phyloP scores from a whole-genome alignment of 768 basidiomycete species.

The Butyriboletus loyo region DNA sequence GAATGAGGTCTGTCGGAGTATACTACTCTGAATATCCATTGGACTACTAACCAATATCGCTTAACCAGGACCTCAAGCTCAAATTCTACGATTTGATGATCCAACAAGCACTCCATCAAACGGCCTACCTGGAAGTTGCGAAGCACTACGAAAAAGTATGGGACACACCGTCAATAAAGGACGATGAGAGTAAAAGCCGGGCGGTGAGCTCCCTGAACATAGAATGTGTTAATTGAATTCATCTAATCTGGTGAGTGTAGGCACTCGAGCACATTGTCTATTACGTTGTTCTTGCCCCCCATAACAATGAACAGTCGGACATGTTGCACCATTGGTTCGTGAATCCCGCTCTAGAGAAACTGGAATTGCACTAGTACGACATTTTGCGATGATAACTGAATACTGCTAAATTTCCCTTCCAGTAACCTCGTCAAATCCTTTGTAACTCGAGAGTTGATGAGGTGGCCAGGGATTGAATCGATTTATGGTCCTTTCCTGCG shows the following conservation, averaged over 20 bases:
- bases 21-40: background rate
- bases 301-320: slow-evolving; percentile 96
- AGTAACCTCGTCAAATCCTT: slow-evolving; percentile 96
- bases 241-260: slow-evolving; percentile 37
- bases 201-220: slow-evolving; percentile 43
- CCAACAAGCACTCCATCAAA: slow-evolving; percentile 82
- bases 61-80: slow-evolving; percentile 84
- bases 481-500: slow-evolving; percentile 85
- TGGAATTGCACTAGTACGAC: slow-evolving; percentile 82
- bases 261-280: slow-evolving; percentile 94
- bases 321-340: slow-evolving; percentile 86
- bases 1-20: slow-evolving; percentile 64
- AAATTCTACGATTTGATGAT: slow-evolving; percentile 98
- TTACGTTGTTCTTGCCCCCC: slow-evolving; percentile 89
- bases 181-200: slow-evolving; percentile 71
- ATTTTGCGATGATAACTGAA: slow-evolving; percentile 1
- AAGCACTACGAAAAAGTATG: slow-evolving; percentile 96
- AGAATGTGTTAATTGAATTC: background rate
- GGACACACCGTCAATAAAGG: slow-evolving; percentile 94
- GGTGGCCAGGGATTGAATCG: slow-evolving; percentile 91
- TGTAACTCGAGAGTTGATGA: slow-evolving; percentile 87
- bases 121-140: slow-evolving; percentile 87
- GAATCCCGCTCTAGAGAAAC: slow-evolving; percentile 75
- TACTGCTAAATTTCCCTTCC: slow-evolving; percentile 15
- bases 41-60: background rate